A percentile compares a stretch with the other conserved stretches of the same genome.
Conservation (phyloP, 768 basidiomycete genomes). For the Auricularia heimuer region DNA sequence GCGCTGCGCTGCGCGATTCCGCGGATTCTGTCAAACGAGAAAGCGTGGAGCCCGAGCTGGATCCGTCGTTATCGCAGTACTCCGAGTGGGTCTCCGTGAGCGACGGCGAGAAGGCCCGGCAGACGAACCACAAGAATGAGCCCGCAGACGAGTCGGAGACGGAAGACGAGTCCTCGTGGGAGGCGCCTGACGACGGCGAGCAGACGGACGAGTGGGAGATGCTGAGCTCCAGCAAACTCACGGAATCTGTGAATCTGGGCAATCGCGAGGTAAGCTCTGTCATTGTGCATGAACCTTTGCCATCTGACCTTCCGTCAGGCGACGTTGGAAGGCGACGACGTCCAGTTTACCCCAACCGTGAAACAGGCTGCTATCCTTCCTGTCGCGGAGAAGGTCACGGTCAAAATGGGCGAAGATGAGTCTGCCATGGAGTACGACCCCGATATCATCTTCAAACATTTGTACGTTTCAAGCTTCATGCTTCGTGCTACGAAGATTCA, state of each 20-base stretch:
- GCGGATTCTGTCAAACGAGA: conserved; percentile 13
- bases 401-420: conserved; percentile 64
- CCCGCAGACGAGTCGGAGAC: conserved; percentile 46
- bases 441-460: conserved; percentile 68
- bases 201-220: conserved; percentile 17
- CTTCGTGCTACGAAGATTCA: background rate
- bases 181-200: conserved; percentile 50
- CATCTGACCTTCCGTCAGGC: background rate
- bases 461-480: conserved; percentile 37
- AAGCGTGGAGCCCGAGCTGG: conserved; percentile 21
- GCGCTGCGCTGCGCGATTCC: too few species aligned
- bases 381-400: conserved; percentile 6
- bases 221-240: background rate
- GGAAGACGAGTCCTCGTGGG: conserved; percentile 41
- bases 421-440: conserved; percentile 70
- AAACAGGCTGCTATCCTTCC: background rate
- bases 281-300: background rate
- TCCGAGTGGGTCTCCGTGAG: background rate
- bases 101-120: conserved; percentile 33
- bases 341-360: background rate
- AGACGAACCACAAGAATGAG: conserved; percentile 16
- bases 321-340: background rate
- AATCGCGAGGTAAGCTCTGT: background rate
- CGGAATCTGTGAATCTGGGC: background rate
- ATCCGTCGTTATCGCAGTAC: conserved; percentile 39